Percentiles rank a stretch among this genome's conserved stretches.
phyloP scores from a whole-genome alignment of 1,284 basidiomycete genomes.

The Malassezia obtusa region DNA sequence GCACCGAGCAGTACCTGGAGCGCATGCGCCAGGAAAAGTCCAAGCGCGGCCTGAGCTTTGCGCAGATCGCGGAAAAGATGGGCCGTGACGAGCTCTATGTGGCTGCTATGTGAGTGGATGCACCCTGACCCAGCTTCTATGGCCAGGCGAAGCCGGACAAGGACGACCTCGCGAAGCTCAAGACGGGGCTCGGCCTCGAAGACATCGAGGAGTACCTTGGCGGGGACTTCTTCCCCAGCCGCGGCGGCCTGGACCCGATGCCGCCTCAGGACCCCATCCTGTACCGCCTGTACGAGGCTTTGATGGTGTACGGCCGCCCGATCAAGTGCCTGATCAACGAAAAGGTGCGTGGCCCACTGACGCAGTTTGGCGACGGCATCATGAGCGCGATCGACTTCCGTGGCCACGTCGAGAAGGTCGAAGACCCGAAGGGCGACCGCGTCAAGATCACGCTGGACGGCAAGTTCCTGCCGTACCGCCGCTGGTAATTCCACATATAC shows the following conservation, averaged over 20 bases:
- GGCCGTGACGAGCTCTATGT: conserved; percentile 35
- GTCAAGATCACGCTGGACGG: conserved; percentile 41
- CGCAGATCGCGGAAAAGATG: conserved; percentile 25
- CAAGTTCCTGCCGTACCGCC: conserved; percentile 34
- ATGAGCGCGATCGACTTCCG: conserved; percentile 42
- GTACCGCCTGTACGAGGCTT: conserved; percentile 25
- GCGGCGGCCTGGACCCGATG: conserved; percentile 27
- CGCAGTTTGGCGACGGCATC: conserved; percentile 34
- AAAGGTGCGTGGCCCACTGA: conserved; percentile 27
- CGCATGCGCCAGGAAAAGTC: conserved; percentile 29
- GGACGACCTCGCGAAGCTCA: conserved; percentile 24
- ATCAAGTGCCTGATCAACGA: conserved; percentile 41
- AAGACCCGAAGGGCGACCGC: conserved; percentile 33
- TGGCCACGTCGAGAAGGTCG: conserved; percentile 33
- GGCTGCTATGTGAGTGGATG: conserved; percentile 21
- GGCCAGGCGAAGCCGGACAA: conserved; percentile 39
- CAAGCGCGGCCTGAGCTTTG: conserved; percentile 27
- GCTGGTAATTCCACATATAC: conserved; percentile 19
- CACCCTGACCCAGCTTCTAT: conserved; percentile 22
- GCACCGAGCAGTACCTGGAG: not conserved
- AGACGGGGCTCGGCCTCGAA: conserved; percentile 21
- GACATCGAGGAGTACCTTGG: conserved; percentile 27
- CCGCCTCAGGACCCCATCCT: conserved; percentile 33
- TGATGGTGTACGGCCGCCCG: conserved; percentile 39
- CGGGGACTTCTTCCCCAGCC: conserved; percentile 25